Conservation (phyloP, 139 green algal species). For the Closterium sp. region DNA sequence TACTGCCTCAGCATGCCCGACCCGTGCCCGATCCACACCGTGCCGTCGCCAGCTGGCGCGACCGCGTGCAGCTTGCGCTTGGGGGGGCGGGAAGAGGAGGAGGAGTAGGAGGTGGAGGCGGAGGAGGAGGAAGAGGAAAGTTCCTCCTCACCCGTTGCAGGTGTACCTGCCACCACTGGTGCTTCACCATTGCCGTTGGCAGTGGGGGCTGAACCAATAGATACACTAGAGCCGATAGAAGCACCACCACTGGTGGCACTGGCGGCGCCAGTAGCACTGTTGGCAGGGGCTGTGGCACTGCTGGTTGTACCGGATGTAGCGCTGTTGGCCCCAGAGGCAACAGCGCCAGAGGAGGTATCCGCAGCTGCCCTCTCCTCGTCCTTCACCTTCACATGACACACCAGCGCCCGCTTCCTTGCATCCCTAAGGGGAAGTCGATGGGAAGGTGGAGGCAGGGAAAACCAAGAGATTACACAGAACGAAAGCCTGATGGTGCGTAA, state of each 20-base stretch:
- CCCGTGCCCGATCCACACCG: slow-evolving; percentile 35
- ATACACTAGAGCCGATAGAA: not conserved
- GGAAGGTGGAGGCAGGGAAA: not conserved
- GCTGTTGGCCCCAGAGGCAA: not conserved
- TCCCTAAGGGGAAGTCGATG: not conserved
- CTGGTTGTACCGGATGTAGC: not conserved
- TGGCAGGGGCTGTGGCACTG: not conserved
- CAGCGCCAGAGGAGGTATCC: not conserved
- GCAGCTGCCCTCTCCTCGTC: not conserved
- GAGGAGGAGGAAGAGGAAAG: no score
- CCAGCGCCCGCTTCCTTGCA: not conserved
- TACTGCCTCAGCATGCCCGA: slow-evolving; percentile 18
- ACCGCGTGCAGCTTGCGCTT: slow-evolving; percentile 17
- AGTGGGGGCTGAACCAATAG: not conserved
- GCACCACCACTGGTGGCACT: not conserved
- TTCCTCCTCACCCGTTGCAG: not conserved
- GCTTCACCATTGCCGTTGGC: not conserved
- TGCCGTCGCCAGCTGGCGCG: slow-evolving; percentile 27
- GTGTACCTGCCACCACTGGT: not conserved
- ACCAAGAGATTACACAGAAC: no score
- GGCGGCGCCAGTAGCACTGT: not conserved
- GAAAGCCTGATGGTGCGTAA: no score
- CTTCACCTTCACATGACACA: not conserved
- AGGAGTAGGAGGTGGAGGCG: not conserved
- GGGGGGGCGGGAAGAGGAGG: not conserved